Conservation (phyloP, 805 yeast species). For the Metschnikowia vanudenii region DNA sequence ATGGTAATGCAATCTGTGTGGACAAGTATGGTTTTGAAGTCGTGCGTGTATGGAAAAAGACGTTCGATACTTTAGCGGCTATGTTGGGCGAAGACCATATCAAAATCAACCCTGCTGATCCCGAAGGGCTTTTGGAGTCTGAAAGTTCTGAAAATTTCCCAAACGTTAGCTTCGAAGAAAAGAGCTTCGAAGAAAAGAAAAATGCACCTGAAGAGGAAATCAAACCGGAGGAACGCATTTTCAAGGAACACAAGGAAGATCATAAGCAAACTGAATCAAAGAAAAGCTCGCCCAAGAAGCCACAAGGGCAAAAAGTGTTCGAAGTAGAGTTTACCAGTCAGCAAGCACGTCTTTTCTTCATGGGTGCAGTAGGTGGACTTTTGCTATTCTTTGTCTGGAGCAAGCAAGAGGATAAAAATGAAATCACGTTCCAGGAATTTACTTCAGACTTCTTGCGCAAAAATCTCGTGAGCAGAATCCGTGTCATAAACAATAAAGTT, state of each 20-base stretch:
- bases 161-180: too few species aligned
- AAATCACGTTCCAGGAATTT: slow-evolving; percentile 92
- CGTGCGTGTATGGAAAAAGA: slow-evolving; percentile 8
- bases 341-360: slow-evolving; percentile 28
- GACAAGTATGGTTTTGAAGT: slow-evolving; percentile 25
- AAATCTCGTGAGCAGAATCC: slow-evolving; percentile 69
- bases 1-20: slow-evolving; percentile 28
- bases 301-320: slow-evolving; percentile 4
- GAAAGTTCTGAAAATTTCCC: too few species aligned
- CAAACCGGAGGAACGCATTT: too few species aligned
- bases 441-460: slow-evolving; percentile 69
- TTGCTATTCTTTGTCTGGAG: slow-evolving; percentile 24
- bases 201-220: neutral
- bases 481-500: slow-evolving; percentile 71
- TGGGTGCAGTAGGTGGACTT: slow-evolving; percentile 33
- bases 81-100: slow-evolving; percentile 3
- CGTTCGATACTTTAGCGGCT: neutral
- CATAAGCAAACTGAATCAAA: slow-evolving; percentile 4
- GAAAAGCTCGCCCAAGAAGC: slow-evolving; percentile 1
- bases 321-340: slow-evolving; percentile 28
- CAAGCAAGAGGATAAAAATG: slow-evolving; percentile 31
- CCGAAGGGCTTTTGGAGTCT: too few species aligned
- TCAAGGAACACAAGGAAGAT: neutral
- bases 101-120: slow-evolving; percentile 4
- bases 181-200: neutral